phyloP scores from a whole-genome alignment of 2,329 filamentous ascomycete species.

The Cladosporium sp. region DNA sequence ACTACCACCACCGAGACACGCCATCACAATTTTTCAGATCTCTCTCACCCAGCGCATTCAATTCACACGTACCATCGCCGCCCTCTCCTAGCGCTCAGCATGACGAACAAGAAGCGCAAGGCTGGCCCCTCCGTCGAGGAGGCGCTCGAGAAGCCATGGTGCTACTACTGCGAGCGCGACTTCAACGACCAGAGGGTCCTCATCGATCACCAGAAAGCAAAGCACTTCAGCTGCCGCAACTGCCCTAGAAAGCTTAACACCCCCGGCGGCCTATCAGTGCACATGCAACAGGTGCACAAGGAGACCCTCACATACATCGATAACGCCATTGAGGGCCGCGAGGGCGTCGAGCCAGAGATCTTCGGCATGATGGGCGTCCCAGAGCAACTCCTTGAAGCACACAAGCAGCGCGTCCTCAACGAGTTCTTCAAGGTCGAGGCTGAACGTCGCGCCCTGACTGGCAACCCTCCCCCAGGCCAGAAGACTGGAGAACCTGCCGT shows the following conservation, averaged over 20 bases:
- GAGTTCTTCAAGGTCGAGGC: slow-evolving; percentile 82
- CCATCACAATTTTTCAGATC: too few relatives aligned
- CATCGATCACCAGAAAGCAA: slow-evolving; percentile 96
- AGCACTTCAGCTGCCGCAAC: slow-evolving; percentile 95
- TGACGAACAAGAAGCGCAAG: not conserved
- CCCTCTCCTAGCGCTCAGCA: too few relatives aligned
- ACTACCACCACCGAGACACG: too few relatives aligned
- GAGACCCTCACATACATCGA: slow-evolving; percentile 82
- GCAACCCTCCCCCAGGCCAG: slow-evolving; percentile 65
- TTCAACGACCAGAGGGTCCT: slow-evolving; percentile 97
- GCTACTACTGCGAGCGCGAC: slow-evolving; percentile 99
- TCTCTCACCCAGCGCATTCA: too few relatives aligned
- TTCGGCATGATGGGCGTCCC: slow-evolving; percentile 98
- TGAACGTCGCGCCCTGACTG: slow-evolving; percentile 74
- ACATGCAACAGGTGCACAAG: slow-evolving; percentile 98
- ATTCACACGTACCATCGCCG: not conserved
- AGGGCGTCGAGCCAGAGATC: slow-evolving; percentile 86
- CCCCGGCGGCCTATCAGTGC: slow-evolving; percentile 89
- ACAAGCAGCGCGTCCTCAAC: slow-evolving; percentile 80
- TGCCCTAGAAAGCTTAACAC: slow-evolving; percentile 88
- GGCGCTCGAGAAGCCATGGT: slow-evolving; percentile 83
- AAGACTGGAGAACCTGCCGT: not conserved
- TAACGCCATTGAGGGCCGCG: slow-evolving; percentile 82
- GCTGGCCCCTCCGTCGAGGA: slow-evolving; percentile 80
- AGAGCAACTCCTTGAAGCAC: slow-evolving; percentile 73